Conservation (phyloP, 2,329 filamentous ascomycete genomes). For the Apiospora marii region DNA sequence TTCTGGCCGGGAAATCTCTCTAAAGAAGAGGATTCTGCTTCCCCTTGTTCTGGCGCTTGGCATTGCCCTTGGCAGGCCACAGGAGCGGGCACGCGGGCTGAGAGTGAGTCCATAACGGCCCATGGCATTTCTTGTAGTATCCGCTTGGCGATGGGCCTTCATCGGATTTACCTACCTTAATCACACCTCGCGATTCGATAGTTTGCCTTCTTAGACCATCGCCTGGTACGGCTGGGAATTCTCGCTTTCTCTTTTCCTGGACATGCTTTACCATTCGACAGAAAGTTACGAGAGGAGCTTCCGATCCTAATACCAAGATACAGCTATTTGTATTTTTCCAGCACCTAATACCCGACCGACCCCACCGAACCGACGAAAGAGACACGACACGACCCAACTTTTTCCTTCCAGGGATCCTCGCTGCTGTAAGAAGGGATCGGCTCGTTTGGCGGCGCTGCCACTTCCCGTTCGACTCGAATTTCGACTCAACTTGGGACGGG, state of each 20-base stretch:
- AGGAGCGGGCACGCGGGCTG: constrained; percentile 6
- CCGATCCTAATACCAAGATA: constrained; percentile 2
- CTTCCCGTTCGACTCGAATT: background rate
- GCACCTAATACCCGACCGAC: background rate
- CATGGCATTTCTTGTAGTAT: constrained; percentile 5
- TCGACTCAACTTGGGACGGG: background rate
- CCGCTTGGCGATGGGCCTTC: constrained; percentile 9
- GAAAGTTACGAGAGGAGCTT: background rate
- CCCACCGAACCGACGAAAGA: constrained; percentile 3
- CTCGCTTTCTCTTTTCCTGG: background rate
- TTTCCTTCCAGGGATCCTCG: constrained; percentile 16
- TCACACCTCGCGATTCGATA: constrained; percentile 4
- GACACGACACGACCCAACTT: constrained; percentile 15
- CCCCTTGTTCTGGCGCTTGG: background rate
- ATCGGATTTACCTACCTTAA: constrained; percentile 5
- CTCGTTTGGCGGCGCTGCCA: constrained; percentile 12
- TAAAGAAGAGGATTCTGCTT: background rate
- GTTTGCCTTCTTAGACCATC: background rate
- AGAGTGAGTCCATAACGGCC: background rate
- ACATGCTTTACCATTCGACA: background rate
- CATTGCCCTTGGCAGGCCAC: constrained; percentile 7
- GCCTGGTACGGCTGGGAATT: background rate
- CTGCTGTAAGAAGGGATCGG: constrained; percentile 14
- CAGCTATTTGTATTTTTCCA: background rate
- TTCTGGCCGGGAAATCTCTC: background rate